Evolutionary conservation across 371 early-diverging fungal genomes (phyloP).

Genomic region (Mortierella polycephala): DNA sequence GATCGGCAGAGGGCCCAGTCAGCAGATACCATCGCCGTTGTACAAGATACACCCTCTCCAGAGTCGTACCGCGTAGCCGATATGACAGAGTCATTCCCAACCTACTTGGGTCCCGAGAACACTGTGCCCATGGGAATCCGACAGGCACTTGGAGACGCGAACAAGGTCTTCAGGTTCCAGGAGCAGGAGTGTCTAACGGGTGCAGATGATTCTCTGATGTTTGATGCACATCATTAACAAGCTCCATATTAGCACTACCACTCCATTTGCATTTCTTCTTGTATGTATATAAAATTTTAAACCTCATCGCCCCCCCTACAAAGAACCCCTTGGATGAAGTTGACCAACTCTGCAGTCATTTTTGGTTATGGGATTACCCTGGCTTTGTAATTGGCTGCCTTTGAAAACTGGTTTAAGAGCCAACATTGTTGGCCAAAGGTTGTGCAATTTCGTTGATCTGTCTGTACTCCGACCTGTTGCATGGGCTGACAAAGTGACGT

Average conservation of each 20-base stretch:
- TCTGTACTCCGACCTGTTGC: too few relatives aligned
- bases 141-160: slow-evolving; percentile 25
- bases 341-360: too few relatives aligned
- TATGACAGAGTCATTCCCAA: slow-evolving; percentile 23
- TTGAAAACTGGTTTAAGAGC: too few relatives aligned
- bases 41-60: slow-evolving; percentile 36
- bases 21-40: neutral
- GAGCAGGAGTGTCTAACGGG: slow-evolving; percentile 12
- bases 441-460: too few relatives aligned
- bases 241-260: slow-evolving; percentile 1
- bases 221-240: slow-evolving; percentile 3
- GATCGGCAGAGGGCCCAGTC: slow-evolving; percentile 8
- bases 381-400: too few relatives aligned
- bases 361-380: too few relatives aligned
- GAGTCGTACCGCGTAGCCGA: slow-evolving; percentile 29
- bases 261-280: too few relatives aligned
- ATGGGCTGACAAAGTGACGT: too few relatives aligned
- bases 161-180: slow-evolving; percentile 34
- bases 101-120: slow-evolving; percentile 29
- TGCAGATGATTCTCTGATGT: slow-evolving; percentile 6
- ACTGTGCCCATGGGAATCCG: slow-evolving; percentile 30
- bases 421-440: too few relatives aligned
- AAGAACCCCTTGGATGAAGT: too few relatives aligned
- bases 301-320: too few relatives aligned
- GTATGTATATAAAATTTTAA: too few relatives aligned